A percentile compares a stretch with the other conserved stretches of the same genome.
Conservation (phyloP, 805 yeast species). For the Saccharomyces eubayanus region DNA sequence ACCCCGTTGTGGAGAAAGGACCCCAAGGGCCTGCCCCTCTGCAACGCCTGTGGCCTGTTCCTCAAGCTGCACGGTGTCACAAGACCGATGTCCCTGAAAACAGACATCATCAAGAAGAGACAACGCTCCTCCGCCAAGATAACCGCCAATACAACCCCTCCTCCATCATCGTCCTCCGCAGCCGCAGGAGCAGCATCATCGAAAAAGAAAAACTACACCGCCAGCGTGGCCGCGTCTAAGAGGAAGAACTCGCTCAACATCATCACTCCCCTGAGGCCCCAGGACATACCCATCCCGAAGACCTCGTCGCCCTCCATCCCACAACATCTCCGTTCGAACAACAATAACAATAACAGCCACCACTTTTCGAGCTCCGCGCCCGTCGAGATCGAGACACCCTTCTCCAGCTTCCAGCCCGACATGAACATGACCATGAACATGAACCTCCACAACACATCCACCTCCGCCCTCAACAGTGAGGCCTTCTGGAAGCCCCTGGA, state of each 20-base stretch:
- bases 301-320: background rate
- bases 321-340: background rate
- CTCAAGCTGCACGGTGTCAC: constrained; percentile 87
- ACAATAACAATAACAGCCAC: background rate
- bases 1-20: constrained; percentile 94
- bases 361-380: background rate
- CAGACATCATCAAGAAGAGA: constrained; percentile 86
- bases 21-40: constrained; percentile 80
- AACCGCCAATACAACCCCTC: background rate
- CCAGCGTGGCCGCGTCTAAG: background rate
- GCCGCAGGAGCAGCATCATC: background rate
- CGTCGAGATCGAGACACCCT: background rate
- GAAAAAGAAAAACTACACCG: background rate
- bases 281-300: background rate
- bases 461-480: background rate
- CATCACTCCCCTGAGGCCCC: background rate
- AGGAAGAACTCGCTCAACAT: background rate
- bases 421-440: background rate
- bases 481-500: background rate
- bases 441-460: background rate
- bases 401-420: background rate
- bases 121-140: constrained; percentile 38
- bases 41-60: constrained; percentile 93
- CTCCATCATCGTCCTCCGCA: background rate
- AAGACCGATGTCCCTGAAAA: constrained; percentile 79